Evolutionary conservation across 345 rosid genomes (phyloP).

Genomic region (Melaleuca quinquenervia): DNA sequence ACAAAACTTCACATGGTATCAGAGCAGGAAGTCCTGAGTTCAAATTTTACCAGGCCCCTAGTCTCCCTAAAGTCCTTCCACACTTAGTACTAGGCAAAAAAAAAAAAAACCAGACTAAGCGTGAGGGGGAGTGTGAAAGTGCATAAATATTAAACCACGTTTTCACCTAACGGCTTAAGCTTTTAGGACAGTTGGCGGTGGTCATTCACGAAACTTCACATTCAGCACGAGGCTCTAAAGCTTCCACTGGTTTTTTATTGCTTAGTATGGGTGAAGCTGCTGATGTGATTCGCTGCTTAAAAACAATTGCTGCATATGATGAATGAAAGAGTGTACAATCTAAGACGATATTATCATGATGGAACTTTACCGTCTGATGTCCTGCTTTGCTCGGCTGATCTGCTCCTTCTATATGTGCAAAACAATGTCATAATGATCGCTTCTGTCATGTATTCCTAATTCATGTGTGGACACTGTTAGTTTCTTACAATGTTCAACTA

Average conservation of each 20-base stretch:
- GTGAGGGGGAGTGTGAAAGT: too few species aligned
- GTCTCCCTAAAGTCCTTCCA: too few species aligned
- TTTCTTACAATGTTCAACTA: conserved; percentile 13
- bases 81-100: too few species aligned
- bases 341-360: not conserved
- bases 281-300: not conserved
- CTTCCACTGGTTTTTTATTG: not conserved
- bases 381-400: not conserved
- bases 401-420: not conserved
- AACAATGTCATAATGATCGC: not conserved
- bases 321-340: not conserved
- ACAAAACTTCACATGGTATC: too few species aligned
- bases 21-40: too few species aligned
- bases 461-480: conserved; percentile 23
- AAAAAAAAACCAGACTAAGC: too few species aligned
- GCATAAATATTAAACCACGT: too few species aligned
- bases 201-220: too few species aligned
- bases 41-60: too few species aligned
- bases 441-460: not conserved
- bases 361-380: not conserved
- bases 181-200: too few species aligned
- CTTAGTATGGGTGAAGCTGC: not conserved
- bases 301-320: not conserved
- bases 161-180: too few species aligned
- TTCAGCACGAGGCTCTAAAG: not conserved